phyloP scores from a whole-genome alignment of 768 basidiomycete species.

The Collybia mongolica region DNA sequence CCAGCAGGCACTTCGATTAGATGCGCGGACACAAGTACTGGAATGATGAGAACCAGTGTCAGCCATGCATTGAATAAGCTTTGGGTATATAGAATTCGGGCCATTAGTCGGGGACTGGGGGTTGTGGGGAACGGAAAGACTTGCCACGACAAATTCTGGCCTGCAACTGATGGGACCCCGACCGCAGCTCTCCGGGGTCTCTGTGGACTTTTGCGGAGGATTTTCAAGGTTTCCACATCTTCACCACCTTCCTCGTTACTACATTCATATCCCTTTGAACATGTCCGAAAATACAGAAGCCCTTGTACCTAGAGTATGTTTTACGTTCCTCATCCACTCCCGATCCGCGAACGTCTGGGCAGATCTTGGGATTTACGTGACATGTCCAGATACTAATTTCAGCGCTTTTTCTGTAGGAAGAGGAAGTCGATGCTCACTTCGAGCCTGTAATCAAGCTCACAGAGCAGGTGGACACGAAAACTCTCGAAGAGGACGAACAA shows the following conservation, averaged over 20 bases:
- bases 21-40: constrained; percentile 53
- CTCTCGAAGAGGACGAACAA: constrained; percentile 91
- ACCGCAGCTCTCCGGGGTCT: constrained; percentile 16
- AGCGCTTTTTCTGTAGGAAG: constrained; percentile 43
- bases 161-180: constrained; percentile 12
- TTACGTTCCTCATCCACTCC: constrained; percentile 22
- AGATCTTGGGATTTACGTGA: constrained; percentile 11
- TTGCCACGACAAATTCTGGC: constrained; percentile 1
- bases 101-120: constrained; percentile 5
- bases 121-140: not conserved
- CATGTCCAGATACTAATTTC: constrained; percentile 8
- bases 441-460: constrained; percentile 97
- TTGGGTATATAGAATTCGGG: constrained; percentile 26
- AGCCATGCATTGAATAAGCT: constrained; percentile 38
- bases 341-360: constrained; percentile 11
- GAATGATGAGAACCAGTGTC: constrained; percentile 38
- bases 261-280: constrained; percentile 27
- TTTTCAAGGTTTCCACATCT: constrained; percentile 1
- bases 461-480: constrained; percentile 93
- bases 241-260: constrained; percentile 15
- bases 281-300: constrained; percentile 65
- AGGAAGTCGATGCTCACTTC: constrained; percentile 88
- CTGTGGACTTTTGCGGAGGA: constrained; percentile 6
- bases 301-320: constrained; percentile 69
- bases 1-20: constrained; percentile 75